Percentiles rank a stretch among this genome's conserved stretches.
Evolutionary conservation across 116 monocot species (phyloP).

Genomic region (Dioscorea cayenensis): DNA sequence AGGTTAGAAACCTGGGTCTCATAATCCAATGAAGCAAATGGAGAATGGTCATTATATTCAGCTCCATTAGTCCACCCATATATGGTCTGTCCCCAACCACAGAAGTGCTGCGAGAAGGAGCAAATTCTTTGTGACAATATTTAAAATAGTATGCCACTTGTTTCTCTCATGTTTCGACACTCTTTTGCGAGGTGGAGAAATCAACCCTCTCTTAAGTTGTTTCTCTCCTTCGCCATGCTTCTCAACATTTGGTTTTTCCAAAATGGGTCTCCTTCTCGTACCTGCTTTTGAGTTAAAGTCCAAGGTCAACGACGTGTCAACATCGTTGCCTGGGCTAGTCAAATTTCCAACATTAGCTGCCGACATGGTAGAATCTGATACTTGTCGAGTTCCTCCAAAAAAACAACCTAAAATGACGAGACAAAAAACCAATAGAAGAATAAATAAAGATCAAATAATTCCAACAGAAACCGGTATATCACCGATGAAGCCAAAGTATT

Average conservation of each 20-base stretch:
- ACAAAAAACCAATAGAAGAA: background rate
- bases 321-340: background rate
- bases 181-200: slow-evolving; percentile 33
- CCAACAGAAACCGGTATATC: too few species aligned
- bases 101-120: slow-evolving; percentile 54
- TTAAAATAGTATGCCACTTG: slow-evolving; percentile 48
- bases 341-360: background rate
- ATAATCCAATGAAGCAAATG: slow-evolving; percentile 35
- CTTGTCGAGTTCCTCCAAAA: background rate
- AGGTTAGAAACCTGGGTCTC: slow-evolving; percentile 63
- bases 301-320: slow-evolving; percentile 10
- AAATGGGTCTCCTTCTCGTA: slow-evolving; percentile 25
- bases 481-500: too few species aligned
- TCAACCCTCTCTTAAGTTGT: slow-evolving; percentile 22
- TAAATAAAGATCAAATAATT: too few species aligned
- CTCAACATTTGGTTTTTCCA: slow-evolving; percentile 14
- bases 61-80: slow-evolving; percentile 42
- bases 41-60: background rate
- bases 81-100: slow-evolving; percentile 38
- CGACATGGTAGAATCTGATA: background rate
- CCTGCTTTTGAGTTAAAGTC: slow-evolving; percentile 19
- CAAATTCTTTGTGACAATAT: slow-evolving; percentile 42
- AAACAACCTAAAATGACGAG: background rate
- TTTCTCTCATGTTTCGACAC: slow-evolving; percentile 32
- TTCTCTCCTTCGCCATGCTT: slow-evolving; percentile 6